Base-by-base conservation (phyloP, 164 flowering plant species). In the Saururus chinensis region DNA sequence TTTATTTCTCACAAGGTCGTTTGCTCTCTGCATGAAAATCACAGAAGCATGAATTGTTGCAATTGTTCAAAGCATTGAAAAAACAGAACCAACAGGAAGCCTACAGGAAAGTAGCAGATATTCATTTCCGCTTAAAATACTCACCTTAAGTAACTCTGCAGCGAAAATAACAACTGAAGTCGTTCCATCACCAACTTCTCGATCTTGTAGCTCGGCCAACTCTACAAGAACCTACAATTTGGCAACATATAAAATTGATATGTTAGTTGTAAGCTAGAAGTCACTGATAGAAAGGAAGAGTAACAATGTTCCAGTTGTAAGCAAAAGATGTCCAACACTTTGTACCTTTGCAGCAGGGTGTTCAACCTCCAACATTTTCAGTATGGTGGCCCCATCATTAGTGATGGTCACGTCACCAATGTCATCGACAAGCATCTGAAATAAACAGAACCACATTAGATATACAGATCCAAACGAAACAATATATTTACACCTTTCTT, bases 171-270 rank as follows among this genome's bases (percentile, higher is more conserved):
- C 99, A 49, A 95, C 99, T 5, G 98, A 95, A 56, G 99, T 95
- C 23, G 99, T 95, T 25, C 98, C 99, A 79, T 95, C 99, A 60
- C 99, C 99, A 64, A 95, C 99, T 78, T 95, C 99, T 69, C 88
- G 77, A 65, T 95, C 99, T 75, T 95, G 99, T 68, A 91, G 97
- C 77, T 95, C 98, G 48, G 99, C 96, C 86, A 95, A 78, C 77
- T 95, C 99, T 60, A 91, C 98, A 49, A 95, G 90, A 12, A 95
- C 96, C 99, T 95, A 62, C 7, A 4, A 19, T 23, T 53, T 45
- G 11, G 17, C 20, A 20, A 53, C 6, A 20, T 16, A 35, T 40
- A 40, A 42, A 37, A 63, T 13, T 41, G 0, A 24, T 22, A 55
- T 42, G 9, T 8, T n/a, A 16, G 41, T 37, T 17, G 53, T 40